Conservation (phyloP, 164 flowering plant species). For the Tinospora cordifolia region DNA sequence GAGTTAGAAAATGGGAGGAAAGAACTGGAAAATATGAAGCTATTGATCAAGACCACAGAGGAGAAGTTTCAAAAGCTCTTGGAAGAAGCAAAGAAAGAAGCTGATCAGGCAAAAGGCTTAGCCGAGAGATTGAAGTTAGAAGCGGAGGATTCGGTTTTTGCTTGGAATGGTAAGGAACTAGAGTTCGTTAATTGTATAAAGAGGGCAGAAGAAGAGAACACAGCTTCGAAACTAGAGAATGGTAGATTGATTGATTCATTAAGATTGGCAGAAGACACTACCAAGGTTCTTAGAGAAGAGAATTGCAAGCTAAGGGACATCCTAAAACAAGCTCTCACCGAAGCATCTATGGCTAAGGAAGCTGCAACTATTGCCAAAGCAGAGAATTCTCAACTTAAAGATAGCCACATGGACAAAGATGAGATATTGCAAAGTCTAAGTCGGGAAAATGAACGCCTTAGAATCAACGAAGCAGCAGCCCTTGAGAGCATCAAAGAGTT, state of each 20-base stretch:
- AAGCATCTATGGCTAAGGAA: conserved; percentile 71
- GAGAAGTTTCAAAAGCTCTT: conserved; percentile 31
- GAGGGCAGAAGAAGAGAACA: conserved; percentile 57
- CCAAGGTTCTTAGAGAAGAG: conserved; percentile 46
- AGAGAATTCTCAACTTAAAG: conserved; percentile 69
- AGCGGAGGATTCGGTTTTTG: conserved; percentile 59
- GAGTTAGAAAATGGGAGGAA: conserved; percentile 32
- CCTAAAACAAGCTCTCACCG: conserved; percentile 78
- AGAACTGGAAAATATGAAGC: conserved; percentile 36
- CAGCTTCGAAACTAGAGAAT: conserved; percentile 34
- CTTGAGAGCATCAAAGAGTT: conserved; percentile 46
- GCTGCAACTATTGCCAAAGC: conserved; percentile 62
- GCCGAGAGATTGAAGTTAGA: conserved; percentile 56
- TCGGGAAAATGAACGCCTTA: conserved; percentile 44
- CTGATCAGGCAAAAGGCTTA: conserved; percentile 34
- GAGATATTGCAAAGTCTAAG: conserved; percentile 31
- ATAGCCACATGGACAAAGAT: conserved; percentile 51
- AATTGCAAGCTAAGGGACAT: conserved; percentile 58
- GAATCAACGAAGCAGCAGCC: conserved; percentile 42
- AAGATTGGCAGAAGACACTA: conserved; percentile 31
- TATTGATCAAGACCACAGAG: conserved; percentile 25
- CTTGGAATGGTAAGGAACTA: conserved; percentile 69
- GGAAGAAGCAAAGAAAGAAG: conserved; percentile 47
- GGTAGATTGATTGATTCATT: conserved; percentile 29
- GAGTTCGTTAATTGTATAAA: conserved; percentile 64